Base-by-base conservation (phyloP, 768 basidiomycete genomes). In the Crepidotus variabilis region DNA sequence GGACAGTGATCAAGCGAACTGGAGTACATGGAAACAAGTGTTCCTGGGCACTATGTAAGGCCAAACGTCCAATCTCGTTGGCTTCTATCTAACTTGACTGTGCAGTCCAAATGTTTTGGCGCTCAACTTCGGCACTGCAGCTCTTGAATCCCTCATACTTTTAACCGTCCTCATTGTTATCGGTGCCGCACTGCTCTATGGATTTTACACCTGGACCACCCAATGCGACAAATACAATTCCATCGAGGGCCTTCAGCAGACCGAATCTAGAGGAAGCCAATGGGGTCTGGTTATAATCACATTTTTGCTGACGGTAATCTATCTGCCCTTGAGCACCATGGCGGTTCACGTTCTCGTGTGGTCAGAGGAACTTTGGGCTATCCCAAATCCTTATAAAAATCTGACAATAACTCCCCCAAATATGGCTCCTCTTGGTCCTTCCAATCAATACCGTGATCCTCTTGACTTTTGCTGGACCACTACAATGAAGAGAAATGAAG, bases 401-500 rank as follows among this genome's bases (percentile, higher is more conserved):
- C 75, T 80, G 2, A 83, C 83, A 1, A 64, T 75, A 1, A 75
- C 70, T 22, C 79, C 82, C 2, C 83, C 86, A 1, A 58, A 65
- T 1, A 61, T 84, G 0, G 65, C 76, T 1, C 78, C 82, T 1
- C 67, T 88, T 14, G 87, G 87, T 0, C 80, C 85, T 10, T 20
- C 80, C 0, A 74, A 72, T 52, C 75, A 82, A 61, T 88, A 72
- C 65, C 81, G 82, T 43, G 80, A 82, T 57, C 78, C 87, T 2
- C 63, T 86, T 50, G 86, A 90, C 67, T 89, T 89, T 60, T 91
- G 88, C 67, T 92, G 82, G 73, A 89, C 86, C 2, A 91, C 90
- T 0, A 90, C 88, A 0, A 87, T 90, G 86, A 78, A 79, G 54
- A 75, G 77, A 36, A 83, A 87, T 57, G 76, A 85, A 65, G 71